Evolutionary conservation across 2,329 filamentous ascomycete species (phyloP).

Genomic region (Xylaria arbuscula): DNA sequence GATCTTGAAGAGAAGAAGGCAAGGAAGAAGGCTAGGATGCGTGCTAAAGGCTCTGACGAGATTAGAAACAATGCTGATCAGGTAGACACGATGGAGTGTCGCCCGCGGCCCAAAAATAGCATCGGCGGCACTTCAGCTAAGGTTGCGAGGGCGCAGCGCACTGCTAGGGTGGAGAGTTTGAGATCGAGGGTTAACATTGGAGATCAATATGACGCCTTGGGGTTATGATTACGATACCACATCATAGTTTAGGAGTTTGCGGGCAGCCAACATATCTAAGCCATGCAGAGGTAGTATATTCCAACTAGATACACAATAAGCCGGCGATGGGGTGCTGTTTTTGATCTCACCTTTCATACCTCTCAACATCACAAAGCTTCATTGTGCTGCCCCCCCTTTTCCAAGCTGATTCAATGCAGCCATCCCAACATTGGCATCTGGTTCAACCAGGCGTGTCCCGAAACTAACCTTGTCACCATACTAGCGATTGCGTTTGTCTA

Average conservation of each 20-base stretch:
- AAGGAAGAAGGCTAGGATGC: slow-evolving; percentile 39
- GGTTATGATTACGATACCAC: slow-evolving; percentile 43
- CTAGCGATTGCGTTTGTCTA: neutral
- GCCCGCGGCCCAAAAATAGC: slow-evolving; percentile 3
- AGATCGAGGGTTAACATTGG: slow-evolving; percentile 35
- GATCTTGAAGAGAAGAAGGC: slow-evolving; percentile 40
- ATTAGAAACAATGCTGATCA: neutral
- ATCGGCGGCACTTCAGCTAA: slow-evolving; percentile 22
- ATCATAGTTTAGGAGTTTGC: neutral
- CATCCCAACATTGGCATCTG: neutral
- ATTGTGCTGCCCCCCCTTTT: neutral
- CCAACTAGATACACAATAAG: neutral
- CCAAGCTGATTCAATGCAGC: neutral
- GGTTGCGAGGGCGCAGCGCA: slow-evolving; percentile 36
- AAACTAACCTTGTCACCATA: neutral
- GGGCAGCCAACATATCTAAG: neutral
- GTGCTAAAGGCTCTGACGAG: neutral
- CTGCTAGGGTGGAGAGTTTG: slow-evolving; percentile 35
- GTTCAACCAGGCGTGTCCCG: neutral
- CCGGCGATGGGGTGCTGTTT: too few relatives aligned
- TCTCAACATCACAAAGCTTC: neutral
- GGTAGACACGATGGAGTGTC: neutral
- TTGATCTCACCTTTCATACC: neutral
- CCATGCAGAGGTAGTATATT: neutral
- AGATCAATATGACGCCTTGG: slow-evolving; percentile 51